Evolutionary conservation across 768 basidiomycete genomes (phyloP), one percentile per base, ranked within the genome.

Genomic region (Pilatotrama ljubarskyi): DNA sequence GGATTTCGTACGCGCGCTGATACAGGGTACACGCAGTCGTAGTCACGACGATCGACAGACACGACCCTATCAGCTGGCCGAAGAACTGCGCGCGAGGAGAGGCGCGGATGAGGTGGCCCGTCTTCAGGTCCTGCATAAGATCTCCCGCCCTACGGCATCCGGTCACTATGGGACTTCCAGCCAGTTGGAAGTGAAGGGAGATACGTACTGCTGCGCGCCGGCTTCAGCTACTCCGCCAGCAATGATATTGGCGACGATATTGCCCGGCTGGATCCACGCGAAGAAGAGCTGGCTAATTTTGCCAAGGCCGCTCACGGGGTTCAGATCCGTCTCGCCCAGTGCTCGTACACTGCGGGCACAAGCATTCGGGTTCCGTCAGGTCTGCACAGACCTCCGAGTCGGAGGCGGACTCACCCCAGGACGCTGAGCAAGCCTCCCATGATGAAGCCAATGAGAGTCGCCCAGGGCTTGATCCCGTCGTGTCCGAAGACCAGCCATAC

Each of bases 71-170:
- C 49, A 98, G 78, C 72, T 98, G 93, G 9, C 93, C 93, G 66
- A 87, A 95, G 72, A 98, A 97, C 69, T 96, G 96, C 2, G 93
- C 93, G 66, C 93, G 81, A 47, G 96, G 96, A 22, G 94, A 95
- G 9, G 95, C 95, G 63, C 82, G 83, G 55, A 93, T 83, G n/a
- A 98, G 77, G 72, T 97, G 93, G 0, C 96, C 96, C 2, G 96
- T 97, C 76, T 98, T 98, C 59, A 98, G 78, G 74, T 98, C 96
- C 76, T 98, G 96, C 96, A 98, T 98, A 9, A 98, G 84, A 70
- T 98, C 96, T 15, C 95, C 96, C 7, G 95, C 94, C 72, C 92
- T 95, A 64, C 55, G 66, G 56, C 22, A 35, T 13, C 58, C 24
- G 35, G 49, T 50, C 18, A 43, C 40, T 41, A n/a, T 4, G 3